These are phyloP conservation scores for Coemansia umbellata DNA, from an alignment of 192 early-diverging fungal genomes.

Conservation along the genomic window DNA sequence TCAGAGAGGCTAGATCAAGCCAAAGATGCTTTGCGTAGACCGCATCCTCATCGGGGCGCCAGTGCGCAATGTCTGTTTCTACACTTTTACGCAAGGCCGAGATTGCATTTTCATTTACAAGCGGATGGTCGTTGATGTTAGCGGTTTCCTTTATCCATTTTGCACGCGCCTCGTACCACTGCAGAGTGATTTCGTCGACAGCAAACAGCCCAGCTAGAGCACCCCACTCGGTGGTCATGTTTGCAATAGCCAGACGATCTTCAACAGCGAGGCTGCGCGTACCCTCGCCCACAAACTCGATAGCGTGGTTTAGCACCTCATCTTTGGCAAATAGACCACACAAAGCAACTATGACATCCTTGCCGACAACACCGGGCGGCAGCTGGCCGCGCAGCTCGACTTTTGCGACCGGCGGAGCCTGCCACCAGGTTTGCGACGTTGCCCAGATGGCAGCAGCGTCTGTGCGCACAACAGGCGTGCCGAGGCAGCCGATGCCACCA, in stretches of 20 bases:
- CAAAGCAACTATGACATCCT: slow-evolving; percentile 93
- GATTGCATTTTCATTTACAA: slow-evolving; percentile 38
- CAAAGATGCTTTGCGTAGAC: slow-evolving; percentile 81
- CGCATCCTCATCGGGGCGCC: slow-evolving; percentile 57
- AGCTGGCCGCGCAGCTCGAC: slow-evolving; percentile 81
- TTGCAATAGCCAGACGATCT: slow-evolving; percentile 92
- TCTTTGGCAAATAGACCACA: slow-evolving; percentile 92
- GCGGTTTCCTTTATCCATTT: neutral
- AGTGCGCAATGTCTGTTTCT: slow-evolving; percentile 22
- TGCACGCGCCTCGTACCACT: slow-evolving; percentile 68
- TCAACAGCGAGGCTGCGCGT: slow-evolving; percentile 68
- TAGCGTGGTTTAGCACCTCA: slow-evolving; percentile 94
- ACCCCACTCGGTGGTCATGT: slow-evolving; percentile 99
- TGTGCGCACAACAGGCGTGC: slow-evolving; percentile 96
- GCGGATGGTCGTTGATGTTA: slow-evolving; percentile 28
- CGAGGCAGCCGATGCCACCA: slow-evolving; percentile 91
- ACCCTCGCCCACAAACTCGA: slow-evolving; percentile 85
- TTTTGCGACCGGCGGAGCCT: slow-evolving; percentile 89
- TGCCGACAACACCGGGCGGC: slow-evolving; percentile 85
- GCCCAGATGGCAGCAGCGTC: slow-evolving; percentile 99
- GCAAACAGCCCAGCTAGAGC: slow-evolving; percentile 96
- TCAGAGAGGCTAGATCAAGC: slow-evolving; percentile 82
- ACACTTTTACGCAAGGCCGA: slow-evolving; percentile 49
- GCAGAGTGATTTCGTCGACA: slow-evolving; percentile 75
- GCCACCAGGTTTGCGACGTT: slow-evolving; percentile 98